phyloP scores from a whole-genome alignment of 1,139 yeast genomes.

The Yamadazyma oceani region DNA sequence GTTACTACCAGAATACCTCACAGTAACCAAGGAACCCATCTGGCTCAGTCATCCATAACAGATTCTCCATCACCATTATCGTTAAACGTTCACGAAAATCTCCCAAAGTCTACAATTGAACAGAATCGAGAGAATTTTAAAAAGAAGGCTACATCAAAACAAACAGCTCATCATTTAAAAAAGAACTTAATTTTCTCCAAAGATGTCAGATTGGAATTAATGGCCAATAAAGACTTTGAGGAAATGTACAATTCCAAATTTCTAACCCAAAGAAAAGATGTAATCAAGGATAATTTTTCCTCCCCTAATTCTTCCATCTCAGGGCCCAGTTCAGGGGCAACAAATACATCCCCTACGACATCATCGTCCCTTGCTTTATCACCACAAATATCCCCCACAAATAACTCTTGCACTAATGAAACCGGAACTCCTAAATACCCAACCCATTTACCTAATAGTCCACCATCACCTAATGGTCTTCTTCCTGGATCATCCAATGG shows the following conservation, averaged over 20 bases:
- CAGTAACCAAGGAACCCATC: not conserved
- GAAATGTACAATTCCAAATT: constrained; percentile 16
- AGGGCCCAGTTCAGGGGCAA: too few relatives aligned
- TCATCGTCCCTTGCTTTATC: constrained; percentile 1
- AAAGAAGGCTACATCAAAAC: constrained; percentile 7
- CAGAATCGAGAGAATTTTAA: constrained; percentile 11
- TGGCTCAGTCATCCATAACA: not conserved
- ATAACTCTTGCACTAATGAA: constrained; percentile 1
- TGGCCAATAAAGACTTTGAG: constrained; percentile 10
- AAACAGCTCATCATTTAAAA: constrained; percentile 8
- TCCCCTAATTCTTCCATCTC: not conserved
- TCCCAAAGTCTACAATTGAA: constrained; percentile 11
- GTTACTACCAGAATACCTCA: too few relatives aligned
- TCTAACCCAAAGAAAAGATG: constrained; percentile 7
- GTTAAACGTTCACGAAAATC: constrained; percentile 12
- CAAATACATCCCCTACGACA: not conserved
- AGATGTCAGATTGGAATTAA: constrained; percentile 39
- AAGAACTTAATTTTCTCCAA: constrained; percentile 36
- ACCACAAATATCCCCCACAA: constrained; percentile 2
- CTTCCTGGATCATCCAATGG: constrained; percentile 1
- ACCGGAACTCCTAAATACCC: too few relatives aligned
- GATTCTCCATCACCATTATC: constrained; percentile 24
- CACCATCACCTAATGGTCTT: too few relatives aligned
- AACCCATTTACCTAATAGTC: too few relatives aligned
- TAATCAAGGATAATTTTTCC: not conserved